Percentiles rank a stretch among this genome's conserved stretches.
These are phyloP conservation scores for Suhomyces sp. DNA, from an alignment of 805 yeast genomes.

Conservation along the genomic window DNA sequence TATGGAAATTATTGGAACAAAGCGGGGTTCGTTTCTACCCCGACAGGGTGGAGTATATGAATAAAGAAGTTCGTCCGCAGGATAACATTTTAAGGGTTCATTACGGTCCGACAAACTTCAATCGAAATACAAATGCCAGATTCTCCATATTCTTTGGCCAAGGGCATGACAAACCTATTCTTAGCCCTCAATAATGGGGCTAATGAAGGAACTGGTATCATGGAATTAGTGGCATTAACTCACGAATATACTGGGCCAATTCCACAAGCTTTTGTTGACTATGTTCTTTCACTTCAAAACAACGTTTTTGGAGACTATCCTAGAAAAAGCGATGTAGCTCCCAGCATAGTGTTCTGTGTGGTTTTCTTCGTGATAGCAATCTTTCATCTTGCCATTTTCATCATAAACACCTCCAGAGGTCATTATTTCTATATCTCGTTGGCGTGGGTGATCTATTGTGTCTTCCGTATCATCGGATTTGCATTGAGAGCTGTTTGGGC, in stretches of 20 bases:
- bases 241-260: slow-evolving; percentile 6
- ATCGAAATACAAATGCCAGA: no score
- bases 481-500: slow-evolving; percentile 13
- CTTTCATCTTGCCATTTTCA: slow-evolving; percentile 11
- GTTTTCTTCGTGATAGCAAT: slow-evolving; percentile 9
- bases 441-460: slow-evolving; percentile 11
- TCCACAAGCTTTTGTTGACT: slow-evolving; percentile 6
- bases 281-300: slow-evolving; percentile 9
- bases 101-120: no score
- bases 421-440: slow-evolving; percentile 17
- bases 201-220: slow-evolving; percentile 51
- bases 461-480: slow-evolving; percentile 13
- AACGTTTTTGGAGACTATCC: slow-evolving; percentile 16
- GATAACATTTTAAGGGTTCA: no score
- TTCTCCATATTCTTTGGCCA: background rate
- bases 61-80: no score
- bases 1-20: no score
- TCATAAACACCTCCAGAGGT: slow-evolving; percentile 13
- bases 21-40: no score
- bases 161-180: slow-evolving; percentile 15
- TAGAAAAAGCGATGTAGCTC: slow-evolving; percentile 12
- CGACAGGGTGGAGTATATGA: no score
- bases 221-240: slow-evolving; percentile 3
- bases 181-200: slow-evolving; percentile 37
- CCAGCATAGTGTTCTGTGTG: slow-evolving; percentile 12